A percentile compares a stretch with the other conserved stretches of the same genome.
phyloP scores from a whole-genome alignment of 352 stramenopile genomes.

The Thraustochytrium sp. region DNA sequence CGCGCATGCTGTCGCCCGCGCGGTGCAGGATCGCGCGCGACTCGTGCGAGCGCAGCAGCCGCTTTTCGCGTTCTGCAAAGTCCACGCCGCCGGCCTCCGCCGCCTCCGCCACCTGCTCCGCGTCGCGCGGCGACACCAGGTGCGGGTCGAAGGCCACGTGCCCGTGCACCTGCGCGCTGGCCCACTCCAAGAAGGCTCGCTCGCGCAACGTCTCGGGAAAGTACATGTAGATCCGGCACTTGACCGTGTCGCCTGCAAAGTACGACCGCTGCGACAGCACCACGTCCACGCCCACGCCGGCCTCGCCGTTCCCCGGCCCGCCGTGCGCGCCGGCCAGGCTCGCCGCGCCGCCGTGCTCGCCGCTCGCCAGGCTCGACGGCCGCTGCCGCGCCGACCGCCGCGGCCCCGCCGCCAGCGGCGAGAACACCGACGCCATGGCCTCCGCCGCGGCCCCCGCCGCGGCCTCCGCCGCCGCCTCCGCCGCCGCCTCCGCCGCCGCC shows the following conservation, averaged over 20 bases:
- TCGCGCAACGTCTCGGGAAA: neutral
- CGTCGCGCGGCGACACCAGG: conserved; percentile 18
- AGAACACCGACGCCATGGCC: no score
- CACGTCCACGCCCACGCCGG: conserved; percentile 8
- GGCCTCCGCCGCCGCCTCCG: no score
- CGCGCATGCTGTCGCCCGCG: neutral
- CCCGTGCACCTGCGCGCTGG: conserved; percentile 26
- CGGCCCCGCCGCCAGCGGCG: neutral
- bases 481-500: no score
- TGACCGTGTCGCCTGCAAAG: conserved; percentile 24
- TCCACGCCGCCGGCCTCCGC: neutral
- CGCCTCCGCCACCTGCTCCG: neutral
- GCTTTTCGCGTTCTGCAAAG: conserved; percentile 22
- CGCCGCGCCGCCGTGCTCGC: no score
- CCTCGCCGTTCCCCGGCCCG: no score
- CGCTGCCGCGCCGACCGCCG: neutral
- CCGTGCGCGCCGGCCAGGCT: neutral
- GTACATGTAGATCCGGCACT: conserved; percentile 39
- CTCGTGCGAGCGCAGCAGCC: neutral
- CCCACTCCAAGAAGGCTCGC: conserved; percentile 11
- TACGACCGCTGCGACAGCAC: conserved; percentile 32
- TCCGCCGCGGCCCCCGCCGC: no score
- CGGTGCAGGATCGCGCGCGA: neutral
- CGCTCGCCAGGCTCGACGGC: no score
- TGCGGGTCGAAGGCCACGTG: conserved; percentile 40